phyloP scores from a whole-genome alignment of 164 flowering plant species.

The Paratinospora sagittata region DNA sequence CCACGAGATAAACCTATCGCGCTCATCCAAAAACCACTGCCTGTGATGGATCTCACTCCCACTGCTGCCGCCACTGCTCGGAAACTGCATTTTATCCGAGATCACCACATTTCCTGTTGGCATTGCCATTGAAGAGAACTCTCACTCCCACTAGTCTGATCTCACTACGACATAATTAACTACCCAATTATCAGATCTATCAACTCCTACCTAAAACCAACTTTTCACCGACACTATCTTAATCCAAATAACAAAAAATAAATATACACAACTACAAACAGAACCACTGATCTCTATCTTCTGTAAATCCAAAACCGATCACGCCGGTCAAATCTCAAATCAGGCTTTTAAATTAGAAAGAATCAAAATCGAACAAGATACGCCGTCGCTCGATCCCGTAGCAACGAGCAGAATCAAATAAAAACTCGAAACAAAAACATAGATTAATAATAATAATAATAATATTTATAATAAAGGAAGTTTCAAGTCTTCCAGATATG shows the following conservation, averaged over 20 bases:
- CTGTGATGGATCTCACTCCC: conserved; percentile 38
- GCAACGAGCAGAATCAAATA: neutral
- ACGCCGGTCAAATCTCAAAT: neutral
- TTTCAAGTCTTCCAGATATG: neutral
- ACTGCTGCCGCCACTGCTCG: conserved; percentile 23
- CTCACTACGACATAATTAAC: conserved; percentile 7
- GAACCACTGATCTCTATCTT: neutral
- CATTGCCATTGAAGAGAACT: conserved; percentile 50
- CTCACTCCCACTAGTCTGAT: conserved; percentile 8
- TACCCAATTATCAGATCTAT: conserved; percentile 12
- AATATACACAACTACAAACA: neutral
- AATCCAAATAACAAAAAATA: neutral
- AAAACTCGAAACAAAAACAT: neutral
- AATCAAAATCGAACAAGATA: neutral
- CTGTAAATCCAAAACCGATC: neutral
- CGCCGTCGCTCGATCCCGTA: conserved; percentile 1
- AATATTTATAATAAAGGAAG: too few species aligned
- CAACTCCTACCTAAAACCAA: neutral
- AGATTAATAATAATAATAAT: too few species aligned
- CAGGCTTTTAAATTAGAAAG: neutral
- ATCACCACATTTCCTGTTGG: conserved; percentile 56
- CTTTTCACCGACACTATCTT: neutral
- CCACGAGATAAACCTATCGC: conserved; percentile 76
- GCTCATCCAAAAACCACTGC: conserved; percentile 68
- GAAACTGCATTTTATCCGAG: conserved; percentile 57